These are phyloP conservation scores for bread wheat (Triticum aestivum) DNA, from an alignment of 176 grass and related monocot genomes.

Conservation along the genomic window IWGSC_CS_RefSeq_v2.1 NC_057794.1:343942465-343942964, in stretches of 20 bases:
- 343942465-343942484: constrained; percentile 97
- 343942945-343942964: constrained; percentile 9
- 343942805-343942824: constrained; percentile 95
- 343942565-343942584: constrained; percentile 4
- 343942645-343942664: constrained; percentile 78
- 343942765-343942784: constrained; percentile 54
- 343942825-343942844: constrained; percentile 98
- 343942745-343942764: constrained; percentile 39
- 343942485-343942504: constrained; percentile 45
- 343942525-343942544: not conserved
- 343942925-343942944: constrained; percentile 28
- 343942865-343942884: constrained; percentile 93
- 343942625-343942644: constrained; percentile 12
- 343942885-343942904: constrained; percentile 98
- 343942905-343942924: constrained; percentile 87
- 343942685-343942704: constrained; percentile 97
- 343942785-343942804: constrained; percentile 95
- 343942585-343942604: not conserved
- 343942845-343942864: constrained; percentile 97
- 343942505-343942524: not conserved
- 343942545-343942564: not conserved
- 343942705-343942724: constrained; percentile 67
- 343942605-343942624: constrained; percentile 6
- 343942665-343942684: constrained; percentile 93
- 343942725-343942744: constrained; percentile 1